These are phyloP conservation scores for Candida corydali DNA, from an alignment of 805 yeast genomes.

Conservation along the genomic window DNA sequence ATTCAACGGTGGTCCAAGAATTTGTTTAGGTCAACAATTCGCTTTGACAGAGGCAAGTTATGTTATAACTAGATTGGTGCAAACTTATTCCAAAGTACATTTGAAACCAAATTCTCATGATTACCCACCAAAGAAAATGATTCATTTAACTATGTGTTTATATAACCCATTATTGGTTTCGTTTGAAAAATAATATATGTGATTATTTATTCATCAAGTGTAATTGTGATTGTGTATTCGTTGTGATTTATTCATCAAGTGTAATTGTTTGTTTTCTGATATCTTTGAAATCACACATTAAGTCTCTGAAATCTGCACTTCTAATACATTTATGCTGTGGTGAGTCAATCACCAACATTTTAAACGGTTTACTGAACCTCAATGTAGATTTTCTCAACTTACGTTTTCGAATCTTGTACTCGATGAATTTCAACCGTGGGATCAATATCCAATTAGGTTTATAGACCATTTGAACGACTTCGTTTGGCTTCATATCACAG, in stretches of 20 bases:
- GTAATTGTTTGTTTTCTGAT: neutral
- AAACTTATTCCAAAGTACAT: slow-evolving; percentile 19
- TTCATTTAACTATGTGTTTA: slow-evolving; percentile 26
- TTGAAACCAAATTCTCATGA: slow-evolving; percentile 15
- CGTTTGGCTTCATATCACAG: slow-evolving; percentile 3
- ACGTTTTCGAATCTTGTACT: slow-evolving; percentile 1
- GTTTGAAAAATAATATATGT: slow-evolving; percentile 2
- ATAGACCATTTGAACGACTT: slow-evolving; percentile 8
- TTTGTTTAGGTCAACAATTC: slow-evolving; percentile 55
- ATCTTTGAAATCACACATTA: slow-evolving; percentile 3
- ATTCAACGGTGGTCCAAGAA: slow-evolving; percentile 54
- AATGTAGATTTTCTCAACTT: neutral
- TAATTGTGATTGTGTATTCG: neutral
- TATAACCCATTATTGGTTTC: slow-evolving; percentile 19
- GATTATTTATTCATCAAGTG: neutral
- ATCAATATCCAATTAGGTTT: slow-evolving; percentile 6
- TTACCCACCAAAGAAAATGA: slow-evolving; percentile 28
- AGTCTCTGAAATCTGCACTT: slow-evolving; percentile 2
- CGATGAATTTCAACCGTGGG: slow-evolving; percentile 3
- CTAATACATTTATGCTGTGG: slow-evolving; percentile 9
- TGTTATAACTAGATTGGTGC: slow-evolving; percentile 33
- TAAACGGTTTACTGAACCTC: slow-evolving; percentile 4
- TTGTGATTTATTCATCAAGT: neutral
- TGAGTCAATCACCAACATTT: slow-evolving; percentile 6
- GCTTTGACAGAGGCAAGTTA: slow-evolving; percentile 54